Base-by-base conservation (phyloP, 176 grass and related monocot genomes). In the Eleusine coracana region DNA sequence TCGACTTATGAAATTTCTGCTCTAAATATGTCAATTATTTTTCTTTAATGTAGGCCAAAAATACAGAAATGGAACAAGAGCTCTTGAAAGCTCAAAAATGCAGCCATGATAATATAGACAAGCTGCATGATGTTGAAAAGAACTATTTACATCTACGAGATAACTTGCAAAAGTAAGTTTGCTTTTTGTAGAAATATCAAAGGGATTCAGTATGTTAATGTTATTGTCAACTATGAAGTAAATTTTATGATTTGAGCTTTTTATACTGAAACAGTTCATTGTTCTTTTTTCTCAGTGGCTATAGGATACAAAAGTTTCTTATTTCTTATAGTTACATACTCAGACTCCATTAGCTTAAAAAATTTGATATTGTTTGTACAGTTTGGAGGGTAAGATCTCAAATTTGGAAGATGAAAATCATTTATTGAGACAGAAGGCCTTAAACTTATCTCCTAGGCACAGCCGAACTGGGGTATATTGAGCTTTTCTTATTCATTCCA, bases 391-490 rank as follows among this genome's bases (percentile, higher is more conserved):
- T 70, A 97, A 97, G 78, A 88, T 92, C 38, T 86, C 89, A 76
- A 97, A 86, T 88, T 86, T 97, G 71, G 87, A 97, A 86, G 89
- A 94, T 89, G 91, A 97, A 63, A 97, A 97, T 78, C 94, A 92
- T 48, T 75, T 97, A 89, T 81, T 97, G 70, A 97, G 91, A 74
- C 91, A 97, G 90, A 94, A 86, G 75, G 87, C 94, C 76, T 88
- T 90, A 75, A 86, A 77, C 68, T 80, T 97, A 84, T 92, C 91
- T 90, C 94, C 91, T 25, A 90, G 89, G 68, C 87, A 91, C 75
- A 85, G 59, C 68, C 72, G 79, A 80, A 82, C 85, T 80, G 83
- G 51, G 87, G 86, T 78, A 82, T 67, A 73, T 76, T 77, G 84
- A 87, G 9, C 59, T 76, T 92, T 85, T 40, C 84, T 54, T 84